phyloP scores from a whole-genome alignment of 1,284 basidiomycete genomes.

The Albatrellus sp. region DNA sequence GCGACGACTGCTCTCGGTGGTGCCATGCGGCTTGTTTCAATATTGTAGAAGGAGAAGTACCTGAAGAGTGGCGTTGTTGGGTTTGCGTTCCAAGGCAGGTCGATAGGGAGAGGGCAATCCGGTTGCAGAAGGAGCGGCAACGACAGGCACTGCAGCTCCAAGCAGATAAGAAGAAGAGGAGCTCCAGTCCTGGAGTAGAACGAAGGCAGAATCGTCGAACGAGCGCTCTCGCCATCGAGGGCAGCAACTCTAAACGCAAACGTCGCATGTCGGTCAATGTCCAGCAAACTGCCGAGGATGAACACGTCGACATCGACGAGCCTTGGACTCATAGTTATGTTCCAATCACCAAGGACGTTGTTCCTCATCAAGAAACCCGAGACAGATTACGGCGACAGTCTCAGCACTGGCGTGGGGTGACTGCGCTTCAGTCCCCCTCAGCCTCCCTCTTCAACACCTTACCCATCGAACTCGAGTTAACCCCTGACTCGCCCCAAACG shows the following conservation, averaged over 20 bases:
- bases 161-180: constrained; percentile 14
- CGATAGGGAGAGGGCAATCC: constrained; percentile 34
- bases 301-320: constrained; percentile 37
- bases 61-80: constrained; percentile 66
- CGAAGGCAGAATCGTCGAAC: constrained; percentile 28
- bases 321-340: constrained; percentile 24
- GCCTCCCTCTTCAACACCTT: constrained; percentile 19
- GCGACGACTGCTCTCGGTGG: constrained; percentile 84
- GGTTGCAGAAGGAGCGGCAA: constrained; percentile 28
- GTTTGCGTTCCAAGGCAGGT: constrained; percentile 36
- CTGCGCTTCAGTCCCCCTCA: constrained; percentile 35
- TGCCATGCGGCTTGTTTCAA: constrained; percentile 85
- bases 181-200: constrained; percentile 31
- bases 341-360: constrained; percentile 36
- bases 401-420: constrained; percentile 54
- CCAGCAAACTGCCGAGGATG: constrained; percentile 24
- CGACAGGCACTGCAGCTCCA: constrained; percentile 13
- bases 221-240: constrained; percentile 25
- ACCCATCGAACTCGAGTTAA: constrained; percentile 19
- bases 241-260: constrained; percentile 22
- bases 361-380: constrained; percentile 39
- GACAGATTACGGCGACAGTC: constrained; percentile 45
- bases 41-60: constrained; percentile 55
- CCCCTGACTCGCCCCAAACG: constrained; percentile 17
- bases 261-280: constrained; percentile 26